Conservation (phyloP, 805 yeast species). For the Metschnikowia corniflorae region DNA sequence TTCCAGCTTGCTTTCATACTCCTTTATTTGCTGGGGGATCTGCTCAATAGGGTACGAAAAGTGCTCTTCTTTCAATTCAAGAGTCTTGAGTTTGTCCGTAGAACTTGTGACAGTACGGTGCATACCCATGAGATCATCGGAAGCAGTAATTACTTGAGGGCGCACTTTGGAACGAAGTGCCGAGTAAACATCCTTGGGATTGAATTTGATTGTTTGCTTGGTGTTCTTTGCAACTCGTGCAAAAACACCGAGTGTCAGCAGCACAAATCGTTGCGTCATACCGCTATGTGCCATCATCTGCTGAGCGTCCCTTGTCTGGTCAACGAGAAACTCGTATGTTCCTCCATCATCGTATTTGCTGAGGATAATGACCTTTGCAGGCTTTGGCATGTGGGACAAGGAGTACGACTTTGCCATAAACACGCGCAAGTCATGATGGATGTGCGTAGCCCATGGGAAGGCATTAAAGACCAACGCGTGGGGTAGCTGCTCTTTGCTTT, state of each 20-base stretch:
- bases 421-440: too few species aligned
- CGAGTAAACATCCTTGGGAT: constrained; percentile 23
- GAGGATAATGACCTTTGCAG: constrained; percentile 27
- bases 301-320: constrained; percentile 13
- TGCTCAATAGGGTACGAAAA: constrained; percentile 24
- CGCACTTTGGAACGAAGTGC: constrained; percentile 21
- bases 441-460: constrained; percentile 11
- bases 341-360: constrained; percentile 23
- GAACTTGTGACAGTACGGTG: constrained; percentile 14
- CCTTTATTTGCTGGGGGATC: constrained; percentile 24
- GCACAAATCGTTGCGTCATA: constrained; percentile 11
- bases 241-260: too few species aligned
- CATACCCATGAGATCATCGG: constrained; percentile 27
- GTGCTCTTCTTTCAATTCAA: constrained; percentile 17
- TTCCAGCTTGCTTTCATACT: constrained; percentile 20
- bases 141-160: constrained; percentile 19
- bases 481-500: constrained; percentile 25
- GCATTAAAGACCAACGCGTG: constrained; percentile 19
- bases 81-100: constrained; percentile 5
- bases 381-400: constrained; percentile 21
- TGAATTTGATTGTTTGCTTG: constrained; percentile 8
- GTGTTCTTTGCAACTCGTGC: constrained; percentile 3
- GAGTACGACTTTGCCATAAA: constrained; percentile 23
- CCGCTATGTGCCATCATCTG: constrained; percentile 16
- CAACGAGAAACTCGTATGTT: constrained; percentile 27